A percentile compares a stretch with the other conserved stretches of the same genome.
These are phyloP conservation scores for Lupinus albus DNA, from an alignment of 306 rosid species.

Conservation along the genomic window DNA sequence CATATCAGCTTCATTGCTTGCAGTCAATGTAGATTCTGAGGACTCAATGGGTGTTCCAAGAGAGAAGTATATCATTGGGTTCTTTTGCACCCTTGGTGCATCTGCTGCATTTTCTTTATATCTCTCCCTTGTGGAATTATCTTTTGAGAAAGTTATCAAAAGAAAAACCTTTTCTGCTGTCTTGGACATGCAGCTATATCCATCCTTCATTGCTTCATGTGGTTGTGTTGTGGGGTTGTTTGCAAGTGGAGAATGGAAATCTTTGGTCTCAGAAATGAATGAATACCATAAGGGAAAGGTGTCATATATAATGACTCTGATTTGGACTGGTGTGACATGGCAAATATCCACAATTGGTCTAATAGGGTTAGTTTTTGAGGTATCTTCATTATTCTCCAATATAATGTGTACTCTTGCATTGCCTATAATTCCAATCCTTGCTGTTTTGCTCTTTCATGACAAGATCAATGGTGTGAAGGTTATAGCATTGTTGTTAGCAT, in stretches of 20 bases:
- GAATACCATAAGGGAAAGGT: slow-evolving; percentile 52
- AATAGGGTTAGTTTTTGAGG: slow-evolving; percentile 65
- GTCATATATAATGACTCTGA: slow-evolving; percentile 62
- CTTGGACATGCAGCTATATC: slow-evolving; percentile 56
- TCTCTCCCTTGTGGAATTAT: slow-evolving; percentile 57
- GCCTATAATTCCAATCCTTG: slow-evolving; percentile 57
- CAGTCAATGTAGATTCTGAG: slow-evolving; percentile 51
- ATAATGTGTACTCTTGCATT: slow-evolving; percentile 52
- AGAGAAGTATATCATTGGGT: slow-evolving; percentile 47
- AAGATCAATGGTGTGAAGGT: slow-evolving; percentile 58
- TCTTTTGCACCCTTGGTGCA: slow-evolving; percentile 57
- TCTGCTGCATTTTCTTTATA: slow-evolving; percentile 56
- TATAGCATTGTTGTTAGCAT: slow-evolving; percentile 57
- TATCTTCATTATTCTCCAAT: slow-evolving; percentile 63
- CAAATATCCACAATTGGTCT: slow-evolving; percentile 55
- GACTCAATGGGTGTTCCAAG: slow-evolving; percentile 32
- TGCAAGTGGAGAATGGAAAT: slow-evolving; percentile 64
- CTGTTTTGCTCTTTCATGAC: slow-evolving; percentile 55
- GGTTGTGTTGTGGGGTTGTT: slow-evolving; percentile 57
- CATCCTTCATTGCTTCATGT: slow-evolving; percentile 50
- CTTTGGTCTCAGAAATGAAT: slow-evolving; percentile 51
- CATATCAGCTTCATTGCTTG: slow-evolving; percentile 57
- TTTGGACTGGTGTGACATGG: slow-evolving; percentile 69
- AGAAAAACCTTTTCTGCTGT: slow-evolving; percentile 50
- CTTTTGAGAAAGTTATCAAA: slow-evolving; percentile 60